Evolutionary conservation across 2,329 filamentous ascomycete genomes (phyloP), one percentile per base, ranked within the genome.

Genomic region (Herpotrichia juniperi): DNA sequence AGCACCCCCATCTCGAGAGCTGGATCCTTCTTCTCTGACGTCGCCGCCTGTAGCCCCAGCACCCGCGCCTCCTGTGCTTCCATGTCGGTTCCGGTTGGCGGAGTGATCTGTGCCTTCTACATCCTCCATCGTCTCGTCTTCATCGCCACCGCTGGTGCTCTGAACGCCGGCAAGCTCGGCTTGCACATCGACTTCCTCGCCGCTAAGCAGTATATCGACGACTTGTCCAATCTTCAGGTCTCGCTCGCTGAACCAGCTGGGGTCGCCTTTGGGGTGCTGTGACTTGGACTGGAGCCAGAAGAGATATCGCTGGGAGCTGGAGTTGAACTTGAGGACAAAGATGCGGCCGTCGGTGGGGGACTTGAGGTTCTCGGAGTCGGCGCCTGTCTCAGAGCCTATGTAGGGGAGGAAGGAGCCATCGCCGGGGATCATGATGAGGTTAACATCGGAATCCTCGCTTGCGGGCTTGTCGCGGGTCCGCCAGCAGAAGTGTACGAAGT

Each of bases 401-500:
- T 96, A 94, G 7, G 93, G 91, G 11, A 87, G 81, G 76, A 99
- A 99, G 66, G 86, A 87, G 63, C 90, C 91, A 73, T 99, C 96
- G 48, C 84, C 83, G 19, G 94, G 93, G 46, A 99, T 87, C 90
- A 97, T 97, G 66, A 97, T 86, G 31, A 99, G 84, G 72, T 99
- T 93, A 57, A 96, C 78, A 54, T 94, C 89, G 51, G 93, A 88
- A 7, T 40, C 37, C 53, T 89, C 78, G 57, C 89, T 84, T 61
- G 91, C 76, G 19, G 87, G 80, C 52, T 85, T 84, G 61, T 81
- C 83, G 61, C 94, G 88, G 67, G 90, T 87, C 61, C 93, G 89
- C 96, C 96, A 99, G 84, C 93, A 97, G 79, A 99, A 96, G 79
- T 97, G 93, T 55, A 96, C 83, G 54, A 99, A 84, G 46, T 97